These are phyloP conservation scores for Scenedesmus sp. DNA, from an alignment of 163 green algal species.

Conservation along the genomic window DNA sequence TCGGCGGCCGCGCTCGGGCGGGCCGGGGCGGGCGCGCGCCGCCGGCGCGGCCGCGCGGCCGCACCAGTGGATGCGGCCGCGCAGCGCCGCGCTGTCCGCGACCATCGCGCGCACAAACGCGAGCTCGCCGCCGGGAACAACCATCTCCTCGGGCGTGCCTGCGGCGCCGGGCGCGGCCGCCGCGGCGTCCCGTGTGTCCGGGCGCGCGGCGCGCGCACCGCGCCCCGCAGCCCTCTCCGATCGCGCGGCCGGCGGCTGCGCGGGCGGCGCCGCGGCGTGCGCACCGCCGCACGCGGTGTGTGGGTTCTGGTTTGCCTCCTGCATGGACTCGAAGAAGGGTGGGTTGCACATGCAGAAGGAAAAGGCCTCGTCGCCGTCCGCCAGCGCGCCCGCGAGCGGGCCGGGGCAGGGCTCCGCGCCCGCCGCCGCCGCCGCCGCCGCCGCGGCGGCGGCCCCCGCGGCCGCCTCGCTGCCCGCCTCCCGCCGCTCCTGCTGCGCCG, in stretches of 20 bases:
- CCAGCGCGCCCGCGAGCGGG: constrained; percentile 7
- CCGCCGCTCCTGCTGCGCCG: constrained; percentile 22
- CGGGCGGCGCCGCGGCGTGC: no score
- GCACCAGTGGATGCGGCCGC: constrained; percentile 61
- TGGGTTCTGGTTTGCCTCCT: constrained; percentile 78
- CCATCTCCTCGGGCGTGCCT: constrained; percentile 88
- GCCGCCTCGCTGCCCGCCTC: neutral
- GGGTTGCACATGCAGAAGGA: constrained; percentile 97
- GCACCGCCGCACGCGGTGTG: constrained; percentile 71
- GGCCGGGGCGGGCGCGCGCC: no score
- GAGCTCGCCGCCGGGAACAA: constrained; percentile 88
- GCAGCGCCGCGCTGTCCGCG: constrained; percentile 78
- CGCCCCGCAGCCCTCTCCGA: no score
- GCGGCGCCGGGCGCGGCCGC: no score
- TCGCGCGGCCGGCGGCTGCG: no score
- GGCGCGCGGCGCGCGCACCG: no score
- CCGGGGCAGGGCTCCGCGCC: neutral
- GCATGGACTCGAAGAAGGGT: constrained; percentile 88
- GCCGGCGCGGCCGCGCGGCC: no score
- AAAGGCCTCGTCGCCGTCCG: constrained; percentile 53
- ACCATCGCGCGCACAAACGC: constrained; percentile 91
- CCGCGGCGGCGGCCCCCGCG: neutral
- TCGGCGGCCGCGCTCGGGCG: no score
- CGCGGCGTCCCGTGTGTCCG: no score
- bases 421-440: no score